phyloP scores from a whole-genome alignment of 1,284 basidiomycete genomes.

The Dichomitus squalens region DNA sequence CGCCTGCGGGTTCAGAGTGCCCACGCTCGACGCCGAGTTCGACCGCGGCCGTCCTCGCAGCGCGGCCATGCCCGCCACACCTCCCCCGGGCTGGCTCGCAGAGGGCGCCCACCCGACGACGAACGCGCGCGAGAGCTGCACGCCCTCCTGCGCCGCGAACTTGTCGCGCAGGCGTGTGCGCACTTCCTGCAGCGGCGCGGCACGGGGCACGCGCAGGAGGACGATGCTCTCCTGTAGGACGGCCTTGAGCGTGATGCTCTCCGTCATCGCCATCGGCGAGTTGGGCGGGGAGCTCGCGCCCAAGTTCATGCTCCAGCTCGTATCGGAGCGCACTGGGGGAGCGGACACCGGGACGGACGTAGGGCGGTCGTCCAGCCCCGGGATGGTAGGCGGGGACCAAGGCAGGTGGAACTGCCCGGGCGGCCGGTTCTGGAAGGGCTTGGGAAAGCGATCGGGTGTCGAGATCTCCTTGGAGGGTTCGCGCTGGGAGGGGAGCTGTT shows the following conservation, averaged over 20 bases:
- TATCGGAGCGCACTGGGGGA: not conserved
- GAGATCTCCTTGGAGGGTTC: constrained; percentile 15
- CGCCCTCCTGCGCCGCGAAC: constrained; percentile 58
- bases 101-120: constrained; percentile 47
- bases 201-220: constrained; percentile 54
- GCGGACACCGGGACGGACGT: not conserved
- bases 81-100: not conserved
- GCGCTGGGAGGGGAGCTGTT: not conserved
- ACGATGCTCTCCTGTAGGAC: constrained; percentile 62
- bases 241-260: constrained; percentile 63
- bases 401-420: constrained; percentile 37
- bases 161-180: constrained; percentile 62
- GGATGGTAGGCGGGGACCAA: constrained; percentile 25
- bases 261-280: constrained; percentile 18
- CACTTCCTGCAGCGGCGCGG: constrained; percentile 49
- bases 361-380: constrained; percentile 28
- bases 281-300: constrained; percentile 2
- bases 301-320: constrained; percentile 3
- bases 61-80: constrained; percentile 18
- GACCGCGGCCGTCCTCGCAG: constrained; percentile 29
- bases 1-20: constrained; percentile 22
- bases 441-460: constrained; percentile 34
- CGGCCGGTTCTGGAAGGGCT: constrained; percentile 35
- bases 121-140: constrained; percentile 55
- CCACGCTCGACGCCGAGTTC: constrained; percentile 41